Evolutionary conservation across 495 filamentous ascomycete genomes (phyloP).

Genomic region (Schizothecium vesticola): DNA sequence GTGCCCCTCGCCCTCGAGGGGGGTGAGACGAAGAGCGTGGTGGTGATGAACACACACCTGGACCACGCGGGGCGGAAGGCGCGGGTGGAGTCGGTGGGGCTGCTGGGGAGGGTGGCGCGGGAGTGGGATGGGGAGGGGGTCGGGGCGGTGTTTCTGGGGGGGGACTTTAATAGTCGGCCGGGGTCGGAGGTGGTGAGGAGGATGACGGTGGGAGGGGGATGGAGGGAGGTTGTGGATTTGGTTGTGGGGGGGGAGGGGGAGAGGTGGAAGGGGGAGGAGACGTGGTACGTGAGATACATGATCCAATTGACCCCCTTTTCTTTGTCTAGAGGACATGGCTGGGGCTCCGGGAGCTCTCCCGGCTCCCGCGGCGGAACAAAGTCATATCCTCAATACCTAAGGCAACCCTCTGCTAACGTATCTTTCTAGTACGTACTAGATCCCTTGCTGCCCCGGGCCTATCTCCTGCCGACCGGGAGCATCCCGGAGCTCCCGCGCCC

Average conservation of each 20-base stretch:
- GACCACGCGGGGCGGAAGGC: slow-evolving; percentile 62
- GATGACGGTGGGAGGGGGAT: slow-evolving; percentile 31
- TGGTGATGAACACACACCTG: slow-evolving; percentile 74
- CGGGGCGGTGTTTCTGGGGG: slow-evolving; percentile 58
- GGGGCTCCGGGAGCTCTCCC: too few species aligned
- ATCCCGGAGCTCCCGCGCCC: too few species aligned
- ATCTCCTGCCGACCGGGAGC: too few species aligned
- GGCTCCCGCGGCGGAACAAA: too few species aligned
- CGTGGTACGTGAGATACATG: too few species aligned
- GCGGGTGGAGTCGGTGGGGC: slow-evolving; percentile 41
- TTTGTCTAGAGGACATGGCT: too few species aligned
- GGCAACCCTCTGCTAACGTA: too few species aligned
- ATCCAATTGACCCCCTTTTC: too few species aligned
- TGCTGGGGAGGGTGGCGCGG: slow-evolving; percentile 16
- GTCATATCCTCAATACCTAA: too few species aligned
- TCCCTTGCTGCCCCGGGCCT: too few species aligned
- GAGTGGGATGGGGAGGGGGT: not conserved
- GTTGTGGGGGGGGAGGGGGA: slow-evolving; percentile 11
- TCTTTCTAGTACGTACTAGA: too few species aligned
- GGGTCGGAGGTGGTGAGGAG: slow-evolving; percentile 57
- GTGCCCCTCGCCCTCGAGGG: slow-evolving; percentile 29
- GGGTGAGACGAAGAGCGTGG: slow-evolving; percentile 46
- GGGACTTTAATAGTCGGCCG: slow-evolving; percentile 74
- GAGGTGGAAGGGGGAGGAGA: slow-evolving; percentile 31
- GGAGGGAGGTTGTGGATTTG: slow-evolving; percentile 24